Conservation (phyloP, 140 eudicot species). For the Senecio squalidus region DNA sequence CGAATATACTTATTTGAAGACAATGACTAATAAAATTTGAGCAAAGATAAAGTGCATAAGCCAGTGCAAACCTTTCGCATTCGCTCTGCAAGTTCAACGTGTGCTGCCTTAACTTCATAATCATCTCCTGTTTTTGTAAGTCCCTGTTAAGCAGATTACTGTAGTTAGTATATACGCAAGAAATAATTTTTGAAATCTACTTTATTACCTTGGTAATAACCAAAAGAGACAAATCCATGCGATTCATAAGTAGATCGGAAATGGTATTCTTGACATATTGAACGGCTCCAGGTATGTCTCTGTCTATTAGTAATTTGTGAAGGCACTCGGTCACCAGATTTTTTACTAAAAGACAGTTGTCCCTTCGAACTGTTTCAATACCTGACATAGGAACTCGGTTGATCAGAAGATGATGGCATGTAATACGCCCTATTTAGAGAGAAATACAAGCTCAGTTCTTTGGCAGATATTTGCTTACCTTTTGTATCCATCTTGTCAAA, state of each 20-base stretch:
- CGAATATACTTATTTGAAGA: background rate
- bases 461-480: constrained; percentile 43
- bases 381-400: constrained; percentile 42
- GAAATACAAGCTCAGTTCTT: background rate
- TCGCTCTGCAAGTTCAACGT: constrained; percentile 97
- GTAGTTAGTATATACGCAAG: constrained; percentile 9
- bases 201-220: constrained; percentile 86
- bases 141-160: constrained; percentile 41
- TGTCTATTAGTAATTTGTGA: constrained; percentile 84
- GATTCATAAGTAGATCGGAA: constrained; percentile 94
- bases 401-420: too few species aligned
- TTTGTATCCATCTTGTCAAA: constrained; percentile 98
- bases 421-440: too few species aligned
- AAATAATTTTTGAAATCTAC: background rate
- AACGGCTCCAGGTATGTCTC: constrained; percentile 92
- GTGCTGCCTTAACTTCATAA: constrained; percentile 95
- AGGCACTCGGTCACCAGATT: constrained; percentile 90
- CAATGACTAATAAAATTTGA: background rate
- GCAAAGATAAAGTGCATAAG: constrained; percentile 13
- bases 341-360: constrained; percentile 92
- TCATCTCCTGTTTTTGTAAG: constrained; percentile 93
- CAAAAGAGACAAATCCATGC: constrained; percentile 91
- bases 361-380: constrained; percentile 97
- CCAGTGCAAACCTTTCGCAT: constrained; percentile 77
- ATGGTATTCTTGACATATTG: constrained; percentile 85